Conservation (phyloP, 768 basidiomycete species). For the Roridomyces roridus region DNA sequence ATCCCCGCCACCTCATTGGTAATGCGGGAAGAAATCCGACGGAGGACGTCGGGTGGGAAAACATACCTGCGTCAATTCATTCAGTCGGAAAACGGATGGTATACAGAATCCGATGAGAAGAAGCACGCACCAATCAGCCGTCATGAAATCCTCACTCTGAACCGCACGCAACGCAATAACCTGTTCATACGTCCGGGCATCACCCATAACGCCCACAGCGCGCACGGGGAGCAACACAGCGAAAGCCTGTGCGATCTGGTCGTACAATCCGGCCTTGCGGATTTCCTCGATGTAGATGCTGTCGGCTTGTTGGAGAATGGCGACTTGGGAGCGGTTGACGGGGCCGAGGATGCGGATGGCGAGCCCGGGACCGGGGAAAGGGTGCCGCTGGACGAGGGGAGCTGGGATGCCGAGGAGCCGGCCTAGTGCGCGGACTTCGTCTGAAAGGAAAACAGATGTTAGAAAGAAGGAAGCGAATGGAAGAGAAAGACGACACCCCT, state of each 20-base stretch:
- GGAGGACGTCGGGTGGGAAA: slow-evolving; percentile 91
- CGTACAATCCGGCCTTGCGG: slow-evolving; percentile 88
- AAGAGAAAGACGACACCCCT: too few relatives aligned
- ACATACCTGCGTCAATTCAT: slow-evolving; percentile 79
- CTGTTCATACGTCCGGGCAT: slow-evolving; percentile 92
- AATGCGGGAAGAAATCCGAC: slow-evolving; percentile 92
- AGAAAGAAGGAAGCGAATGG: too few relatives aligned
- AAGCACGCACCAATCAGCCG: slow-evolving; percentile 91
- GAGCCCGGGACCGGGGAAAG: slow-evolving; percentile 98
- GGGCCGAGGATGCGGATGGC: slow-evolving; percentile 98
- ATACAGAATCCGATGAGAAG: too few relatives aligned
- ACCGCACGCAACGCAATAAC: slow-evolving; percentile 96
- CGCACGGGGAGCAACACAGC: slow-evolving; percentile 94
- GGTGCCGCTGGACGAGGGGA: slow-evolving; percentile 93
- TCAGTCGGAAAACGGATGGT: too few relatives aligned
- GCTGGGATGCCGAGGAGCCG: slow-evolving; percentile 90
- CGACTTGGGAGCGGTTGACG: slow-evolving; percentile 92
- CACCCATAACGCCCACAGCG: slow-evolving; percentile 98
- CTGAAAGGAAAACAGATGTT: too few relatives aligned
- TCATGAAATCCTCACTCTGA: slow-evolving; percentile 99
- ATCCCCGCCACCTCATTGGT: slow-evolving; percentile 98
- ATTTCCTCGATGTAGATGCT: slow-evolving; percentile 98
- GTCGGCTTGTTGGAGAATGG: slow-evolving; percentile 90
- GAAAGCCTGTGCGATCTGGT: slow-evolving; percentile 95
- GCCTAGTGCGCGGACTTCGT: slow-evolving; percentile 94